Percentiles rank a stretch among this genome's conserved stretches.
phyloP scores from a whole-genome alignment of 1,139 yeast species.

The Pichia sp. region DNA sequence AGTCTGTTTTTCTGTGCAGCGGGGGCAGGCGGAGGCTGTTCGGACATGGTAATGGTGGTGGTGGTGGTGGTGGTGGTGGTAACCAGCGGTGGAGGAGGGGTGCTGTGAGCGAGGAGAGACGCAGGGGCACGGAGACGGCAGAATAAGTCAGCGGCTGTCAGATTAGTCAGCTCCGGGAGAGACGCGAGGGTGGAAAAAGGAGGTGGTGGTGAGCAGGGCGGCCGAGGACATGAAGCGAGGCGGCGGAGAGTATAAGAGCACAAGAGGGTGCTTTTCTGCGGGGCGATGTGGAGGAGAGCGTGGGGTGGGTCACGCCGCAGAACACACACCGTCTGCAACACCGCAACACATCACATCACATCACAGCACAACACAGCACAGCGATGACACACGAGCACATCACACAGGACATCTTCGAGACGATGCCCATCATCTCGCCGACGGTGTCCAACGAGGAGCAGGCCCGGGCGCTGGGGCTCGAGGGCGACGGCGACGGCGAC shows the following conservation, averaged over 20 bases:
- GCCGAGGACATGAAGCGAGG: neutral
- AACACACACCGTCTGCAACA: too few species aligned
- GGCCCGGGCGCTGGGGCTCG: neutral
- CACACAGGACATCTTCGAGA: conserved; percentile 28
- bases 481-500: neutral
- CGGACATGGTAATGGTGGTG: neutral
- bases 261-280: neutral
- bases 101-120: neutral
- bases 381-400: neutral
- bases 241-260: neutral
- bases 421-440: conserved; percentile 33
- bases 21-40: conserved; percentile 4
- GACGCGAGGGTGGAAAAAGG: neutral
- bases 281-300: neutral
- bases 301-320: too few species aligned
- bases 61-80: neutral
- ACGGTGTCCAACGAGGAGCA: conserved; percentile 19
- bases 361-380: neutral
- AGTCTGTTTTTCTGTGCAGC: conserved; percentile 4
- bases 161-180: conserved; percentile 8
- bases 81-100: neutral
- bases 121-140: neutral
- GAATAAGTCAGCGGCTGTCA: neutral
- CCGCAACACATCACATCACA: neutral
- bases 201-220: neutral